Base-by-base conservation (phyloP, 2,329 filamentous ascomycete genomes). In the Cyphellophora europaea region DNA sequence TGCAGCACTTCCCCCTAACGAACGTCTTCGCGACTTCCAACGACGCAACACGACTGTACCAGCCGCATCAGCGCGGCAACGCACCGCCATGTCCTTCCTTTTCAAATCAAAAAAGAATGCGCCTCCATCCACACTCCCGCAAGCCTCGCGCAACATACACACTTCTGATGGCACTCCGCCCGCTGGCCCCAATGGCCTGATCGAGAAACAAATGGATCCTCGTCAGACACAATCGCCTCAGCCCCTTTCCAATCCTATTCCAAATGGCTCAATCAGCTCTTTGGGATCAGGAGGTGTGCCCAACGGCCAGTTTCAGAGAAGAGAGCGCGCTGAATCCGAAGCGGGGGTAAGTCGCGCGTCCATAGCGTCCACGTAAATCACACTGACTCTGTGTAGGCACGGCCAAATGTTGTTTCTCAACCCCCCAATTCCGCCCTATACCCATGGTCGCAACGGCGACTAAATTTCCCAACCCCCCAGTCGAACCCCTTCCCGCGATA, bases 401-500 rank as follows among this genome's bases (percentile, higher is more conserved):
- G 41, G 12, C 42, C 46, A 13, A 18, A 40, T 40, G 23, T 30
- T 44, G 43, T 47, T 40, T 42, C 49, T 69, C 48, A 72, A 45
- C 72, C 76, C 43, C 71, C 77, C 27, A 91, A 88, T 58, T 69
- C 80, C 27, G 86, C 86, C 4, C 75, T 93, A 36, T 98, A 96
- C 54, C 91, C 91, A 1, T 98, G 91, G 91, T 94, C 89, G 44
- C 85, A 93, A 56, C 79, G 86, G 41, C 78, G 84, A 37, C 62
- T 98, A 35, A 89, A 82, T 45, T 94, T 94, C 58, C 84, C 84
- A 11, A 78, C 85, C 4, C 74, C 79, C 3, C 79, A 87, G 52
- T 74, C 80, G 8, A 88, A 85, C 48, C 91, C 91, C 0, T 98
- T 98, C 50, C 91, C 91, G 11, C 79, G 91, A 56, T 98, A 98